A percentile compares a stretch with the other conserved stretches of the same genome.
These are phyloP conservation scores for Erigeron philadelphicus DNA, from an alignment of 140 eudicot species.

Conservation along the genomic window DNA sequence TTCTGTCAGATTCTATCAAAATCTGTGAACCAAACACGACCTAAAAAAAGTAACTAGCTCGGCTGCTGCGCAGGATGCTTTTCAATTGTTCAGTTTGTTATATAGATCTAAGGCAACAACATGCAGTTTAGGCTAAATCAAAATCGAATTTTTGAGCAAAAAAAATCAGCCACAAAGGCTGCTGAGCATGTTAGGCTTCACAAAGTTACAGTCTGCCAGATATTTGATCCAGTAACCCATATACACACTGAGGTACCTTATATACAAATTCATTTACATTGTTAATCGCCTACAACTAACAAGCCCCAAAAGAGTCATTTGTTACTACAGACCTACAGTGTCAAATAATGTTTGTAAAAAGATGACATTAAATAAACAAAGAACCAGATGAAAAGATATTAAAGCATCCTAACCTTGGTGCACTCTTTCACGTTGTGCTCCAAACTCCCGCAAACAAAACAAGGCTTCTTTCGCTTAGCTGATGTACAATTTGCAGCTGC, in stretches of 20 bases:
- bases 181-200: not conserved
- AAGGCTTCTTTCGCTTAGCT: constrained; percentile 72
- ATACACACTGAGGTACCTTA: not conserved
- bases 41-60: too few relatives aligned
- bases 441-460: constrained; percentile 93
- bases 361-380: not conserved
- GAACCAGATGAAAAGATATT: not conserved
- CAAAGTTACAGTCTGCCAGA: not conserved
- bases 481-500: constrained; percentile 63
- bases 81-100: not conserved
- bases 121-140: too few relatives aligned
- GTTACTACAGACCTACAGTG: not conserved
- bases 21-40: too few relatives aligned
- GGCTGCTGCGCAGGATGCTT: not conserved
- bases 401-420: constrained; percentile 47
- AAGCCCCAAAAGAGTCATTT: not conserved
- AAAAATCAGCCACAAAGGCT: too few relatives aligned
- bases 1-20: too few relatives aligned
- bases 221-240: not conserved
- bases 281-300: not conserved
- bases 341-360: not conserved
- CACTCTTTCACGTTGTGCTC: constrained; percentile 82
- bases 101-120: not conserved
- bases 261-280: not conserved
- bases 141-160: too few relatives aligned